phyloP scores from a whole-genome alignment of 2,329 filamentous ascomycete species.

The Blastomyces gilchristii region DNA sequence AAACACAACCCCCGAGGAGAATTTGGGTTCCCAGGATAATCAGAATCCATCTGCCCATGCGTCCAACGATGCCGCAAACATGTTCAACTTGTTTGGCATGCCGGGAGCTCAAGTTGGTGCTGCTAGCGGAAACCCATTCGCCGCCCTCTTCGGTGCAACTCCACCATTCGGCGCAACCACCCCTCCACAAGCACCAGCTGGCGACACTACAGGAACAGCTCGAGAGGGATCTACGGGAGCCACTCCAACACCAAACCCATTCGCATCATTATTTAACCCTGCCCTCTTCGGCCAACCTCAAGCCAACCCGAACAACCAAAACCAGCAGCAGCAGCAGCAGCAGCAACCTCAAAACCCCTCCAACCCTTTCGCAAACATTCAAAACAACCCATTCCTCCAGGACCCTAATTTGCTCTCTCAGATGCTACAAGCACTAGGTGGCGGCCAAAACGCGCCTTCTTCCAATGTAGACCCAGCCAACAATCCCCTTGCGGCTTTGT shows the following conservation, averaged over 20 bases:
- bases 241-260: conserved; percentile 50
- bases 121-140: conserved; percentile 48
- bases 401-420: conserved; percentile 50
- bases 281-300: conserved; percentile 28
- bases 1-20: conserved; percentile 62
- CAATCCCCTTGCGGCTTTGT: conserved; percentile 39
- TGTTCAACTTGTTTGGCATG: conserved; percentile 29
- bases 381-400: conserved; percentile 47
- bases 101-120: conserved; percentile 13
- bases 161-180: conserved; percentile 21
- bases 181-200: conserved; percentile 22
- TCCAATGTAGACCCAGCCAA: conserved; percentile 27
- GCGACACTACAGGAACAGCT: conserved; percentile 22
- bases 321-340: conserved; percentile 16
- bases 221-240: conserved; percentile 23
- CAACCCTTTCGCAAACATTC: conserved; percentile 37
- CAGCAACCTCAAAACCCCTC: conserved; percentile 24
- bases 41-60: conserved; percentile 28
- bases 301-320: conserved; percentile 15
- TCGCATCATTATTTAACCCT: conserved; percentile 53
- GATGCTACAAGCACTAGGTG: conserved; percentile 44
- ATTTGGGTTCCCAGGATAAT: conserved; percentile 28
- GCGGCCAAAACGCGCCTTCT: conserved; percentile 20
- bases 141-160: conserved; percentile 44
- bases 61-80: conserved; percentile 19